Base-by-base conservation (phyloP, 371 early-diverging fungal genomes). In the Mortierella sp. region DNA sequence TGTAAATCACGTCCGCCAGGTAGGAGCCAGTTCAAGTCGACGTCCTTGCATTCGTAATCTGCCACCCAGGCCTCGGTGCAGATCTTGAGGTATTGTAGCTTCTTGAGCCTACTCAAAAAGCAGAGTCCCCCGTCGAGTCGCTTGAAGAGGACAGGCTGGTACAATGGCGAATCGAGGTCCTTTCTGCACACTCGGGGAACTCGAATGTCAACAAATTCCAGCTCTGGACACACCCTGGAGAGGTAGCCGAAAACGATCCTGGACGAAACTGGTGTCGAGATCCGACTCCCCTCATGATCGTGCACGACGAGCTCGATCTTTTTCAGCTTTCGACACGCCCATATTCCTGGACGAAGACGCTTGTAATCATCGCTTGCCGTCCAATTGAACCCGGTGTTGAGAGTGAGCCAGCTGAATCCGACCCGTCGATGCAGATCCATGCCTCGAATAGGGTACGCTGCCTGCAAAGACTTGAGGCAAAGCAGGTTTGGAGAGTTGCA, bases 381-480 rank as follows among this genome's bases (percentile, higher is more conserved):
- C 64, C 64, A 64, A 21, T 34, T 2, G 9, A 64, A 64, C 24
- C 37, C 64, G 37, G 64, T 64, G 37, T 64, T 64, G 64, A 21
- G 64, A 19, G 40, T 40, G 21, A 64, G 40, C 64, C 64, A 64
- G 64, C 64, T 64, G 37, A 37, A 64, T 9, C 64, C 64, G 1
- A 64, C 64, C 31, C 64, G 64, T 3, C 64, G 64, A 64, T 64
- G 64, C 10, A 64, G 64, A 9, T 64, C 64, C 64, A 64, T 64
- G 6, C 64, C 64, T 21, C 64, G 64, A 31, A 64, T 16, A 37
- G 64, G 64, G 21, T 64, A 64, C 21, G 64, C 64, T 21, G 64
- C 64, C 21, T 64, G 64, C 21, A 64, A 34, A 21, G 64, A 64
- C 37, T 64, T 64, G 8, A 64, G 64, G 34, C 24, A 3, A 14